Conservation (phyloP, 2,329 filamentous ascomycete species). For the Biscogniauxia marginata region DNA sequence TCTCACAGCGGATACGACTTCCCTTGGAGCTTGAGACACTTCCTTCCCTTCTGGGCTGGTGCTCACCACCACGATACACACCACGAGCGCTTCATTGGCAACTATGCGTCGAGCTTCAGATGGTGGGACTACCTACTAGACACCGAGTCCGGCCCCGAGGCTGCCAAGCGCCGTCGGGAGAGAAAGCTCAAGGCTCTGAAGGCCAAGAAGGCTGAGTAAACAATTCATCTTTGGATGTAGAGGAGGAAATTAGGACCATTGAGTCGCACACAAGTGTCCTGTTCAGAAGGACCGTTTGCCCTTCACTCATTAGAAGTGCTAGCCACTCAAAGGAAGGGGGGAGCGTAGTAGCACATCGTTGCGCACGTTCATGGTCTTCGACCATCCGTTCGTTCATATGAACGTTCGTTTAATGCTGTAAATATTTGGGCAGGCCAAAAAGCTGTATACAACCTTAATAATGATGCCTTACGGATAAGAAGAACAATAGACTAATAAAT, state of each 20-base stretch:
- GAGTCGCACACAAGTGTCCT: too few relatives aligned
- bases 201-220: slow-evolving; percentile 67
- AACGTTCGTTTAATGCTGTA: slow-evolving; percentile 19
- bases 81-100: slow-evolving; percentile 98
- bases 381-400: slow-evolving; percentile 1
- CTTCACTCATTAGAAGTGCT: neutral
- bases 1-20: slow-evolving; percentile 98
- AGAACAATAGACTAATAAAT: slow-evolving; percentile 13
- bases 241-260: neutral
- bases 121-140: slow-evolving; percentile 98
- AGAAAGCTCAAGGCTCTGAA: slow-evolving; percentile 66
- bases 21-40: slow-evolving; percentile 92
- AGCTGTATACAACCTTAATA: slow-evolving; percentile 16
- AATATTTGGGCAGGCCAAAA: slow-evolving; percentile 19
- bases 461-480: neutral
- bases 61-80: slow-evolving; percentile 95
- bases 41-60: slow-evolving; percentile 97
- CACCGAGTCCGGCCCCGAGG: slow-evolving; percentile 88
- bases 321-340: neutral
- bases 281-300: neutral
- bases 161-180: slow-evolving; percentile 79
- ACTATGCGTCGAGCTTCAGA: slow-evolving; percentile 96
- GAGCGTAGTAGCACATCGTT: neutral
- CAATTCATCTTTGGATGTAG: neutral
- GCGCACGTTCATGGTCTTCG: neutral